Conservation (phyloP, 352 stramenopile genomes). For the Globisporangium spinosum region DNA sequence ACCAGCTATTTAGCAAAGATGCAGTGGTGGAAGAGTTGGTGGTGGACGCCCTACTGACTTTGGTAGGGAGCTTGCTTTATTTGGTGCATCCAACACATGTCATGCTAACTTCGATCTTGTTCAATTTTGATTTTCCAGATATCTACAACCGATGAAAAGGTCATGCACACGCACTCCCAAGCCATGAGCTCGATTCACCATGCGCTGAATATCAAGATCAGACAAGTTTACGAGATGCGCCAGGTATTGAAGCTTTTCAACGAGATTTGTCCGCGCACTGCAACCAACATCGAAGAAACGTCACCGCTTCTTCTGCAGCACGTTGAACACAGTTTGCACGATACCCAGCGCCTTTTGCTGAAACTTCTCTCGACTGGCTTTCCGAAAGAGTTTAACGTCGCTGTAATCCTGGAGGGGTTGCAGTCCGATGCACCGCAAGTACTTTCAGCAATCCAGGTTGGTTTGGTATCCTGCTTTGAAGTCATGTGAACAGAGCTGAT, state of each 20-base stretch:
- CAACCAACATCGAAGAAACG: conserved; percentile 68
- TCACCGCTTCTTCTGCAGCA: conserved; percentile 74
- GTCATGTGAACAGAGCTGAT: background rate
- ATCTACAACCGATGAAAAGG: conserved; percentile 47
- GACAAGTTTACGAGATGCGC: conserved; percentile 70
- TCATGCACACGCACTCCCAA: conserved; percentile 48
- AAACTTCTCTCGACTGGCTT: conserved; percentile 82
- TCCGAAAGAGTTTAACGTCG: conserved; percentile 77
- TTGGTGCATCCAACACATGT: background rate
- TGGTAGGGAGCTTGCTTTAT: conserved; percentile 32
- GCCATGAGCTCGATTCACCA: conserved; percentile 59
- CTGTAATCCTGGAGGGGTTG: conserved; percentile 77
- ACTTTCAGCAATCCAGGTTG: conserved; percentile 71
- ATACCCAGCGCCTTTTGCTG: conserved; percentile 63
- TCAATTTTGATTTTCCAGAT: conserved; percentile 30
- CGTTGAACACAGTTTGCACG: conserved; percentile 74
- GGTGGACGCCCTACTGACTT: conserved; percentile 50
- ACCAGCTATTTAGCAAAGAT: conserved; percentile 67
- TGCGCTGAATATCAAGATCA: conserved; percentile 65
- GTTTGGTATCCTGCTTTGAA: conserved; percentile 16
- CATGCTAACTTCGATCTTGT: background rate
- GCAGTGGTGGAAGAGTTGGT: conserved; percentile 63
- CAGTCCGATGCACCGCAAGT: conserved; percentile 71
- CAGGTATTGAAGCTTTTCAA: conserved; percentile 73
- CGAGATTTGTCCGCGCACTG: conserved; percentile 65